Conservation (phyloP, 768 basidiomycete genomes). For the Russula griseocarnosa region DNA sequence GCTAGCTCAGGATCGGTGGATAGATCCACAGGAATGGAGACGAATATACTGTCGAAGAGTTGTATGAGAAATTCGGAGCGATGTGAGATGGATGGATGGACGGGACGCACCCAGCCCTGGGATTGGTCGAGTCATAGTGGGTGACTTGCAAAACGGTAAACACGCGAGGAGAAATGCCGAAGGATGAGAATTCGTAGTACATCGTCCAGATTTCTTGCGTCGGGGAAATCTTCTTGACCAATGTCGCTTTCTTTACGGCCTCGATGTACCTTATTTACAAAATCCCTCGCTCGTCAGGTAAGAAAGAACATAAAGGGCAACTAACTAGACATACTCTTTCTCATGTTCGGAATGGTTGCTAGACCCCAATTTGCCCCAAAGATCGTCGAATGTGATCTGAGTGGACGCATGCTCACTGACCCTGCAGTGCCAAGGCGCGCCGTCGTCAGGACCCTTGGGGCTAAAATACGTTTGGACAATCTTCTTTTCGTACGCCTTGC, state of each 20-base stretch:
- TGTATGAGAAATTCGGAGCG: not conserved
- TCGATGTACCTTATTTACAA: slow-evolving; percentile 54
- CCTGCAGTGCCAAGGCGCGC: slow-evolving; percentile 64
- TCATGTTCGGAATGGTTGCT: slow-evolving; percentile 63
- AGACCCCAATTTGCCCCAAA: slow-evolving; percentile 64
- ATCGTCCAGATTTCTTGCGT: slow-evolving; percentile 66
- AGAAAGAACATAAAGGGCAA: not conserved
- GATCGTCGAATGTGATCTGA: slow-evolving; percentile 68
- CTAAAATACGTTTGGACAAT: slow-evolving; percentile 54
- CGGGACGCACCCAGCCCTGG: slow-evolving; percentile 54
- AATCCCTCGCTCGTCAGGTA: not conserved
- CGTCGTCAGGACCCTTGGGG: slow-evolving; percentile 51
- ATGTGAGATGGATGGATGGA: slow-evolving; percentile 12
- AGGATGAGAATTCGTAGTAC: slow-evolving; percentile 67
- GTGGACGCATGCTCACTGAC: slow-evolving; percentile 58
- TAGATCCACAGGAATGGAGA: slow-evolving; percentile 70
- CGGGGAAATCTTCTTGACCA: slow-evolving; percentile 59
- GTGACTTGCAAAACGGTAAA: slow-evolving; percentile 73
- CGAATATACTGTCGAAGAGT: slow-evolving; percentile 33
- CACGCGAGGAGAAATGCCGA: slow-evolving; percentile 60
- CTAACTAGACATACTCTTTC: slow-evolving; percentile 47
- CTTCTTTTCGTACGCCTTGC: slow-evolving; percentile 54
- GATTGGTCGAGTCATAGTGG: slow-evolving; percentile 46
- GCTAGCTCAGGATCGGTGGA: slow-evolving; percentile 53
- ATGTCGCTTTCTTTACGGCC: slow-evolving; percentile 57